Percentiles rank a stretch among this genome's conserved stretches.
These are phyloP conservation scores for Fusarium pseudonygamai DNA, from an alignment of 2,329 filamentous ascomycete genomes.

Conservation along the genomic window DNA sequence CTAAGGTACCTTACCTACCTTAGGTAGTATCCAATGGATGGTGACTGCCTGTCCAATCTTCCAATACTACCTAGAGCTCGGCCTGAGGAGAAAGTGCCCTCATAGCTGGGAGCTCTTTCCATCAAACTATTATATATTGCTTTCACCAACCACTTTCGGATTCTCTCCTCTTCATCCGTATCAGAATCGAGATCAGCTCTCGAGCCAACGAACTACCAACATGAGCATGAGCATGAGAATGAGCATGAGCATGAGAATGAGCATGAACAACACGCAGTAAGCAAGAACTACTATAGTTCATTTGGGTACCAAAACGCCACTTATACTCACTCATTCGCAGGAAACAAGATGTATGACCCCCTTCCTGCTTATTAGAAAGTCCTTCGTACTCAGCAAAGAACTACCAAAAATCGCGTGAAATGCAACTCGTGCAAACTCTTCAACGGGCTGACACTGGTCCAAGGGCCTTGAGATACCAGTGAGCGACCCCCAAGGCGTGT, in stretches of 20 bases:
- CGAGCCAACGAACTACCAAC: not conserved
- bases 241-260: conserved; percentile 13
- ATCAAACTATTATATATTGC: not conserved
- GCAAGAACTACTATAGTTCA: not conserved
- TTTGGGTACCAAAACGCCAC: not conserved
- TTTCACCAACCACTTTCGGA: not conserved
- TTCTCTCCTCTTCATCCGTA: not conserved
- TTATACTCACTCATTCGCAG: not conserved
- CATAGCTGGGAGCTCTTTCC: not conserved
- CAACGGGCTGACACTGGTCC: conserved; percentile 1
- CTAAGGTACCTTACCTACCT: no score
- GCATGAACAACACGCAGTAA: conserved; percentile 18
- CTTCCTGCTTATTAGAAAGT: not conserved
- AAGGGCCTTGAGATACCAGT: conserved; percentile 2
- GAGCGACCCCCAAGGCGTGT: conserved; percentile 51
- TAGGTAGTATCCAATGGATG: not conserved
- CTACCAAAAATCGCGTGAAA: no score
- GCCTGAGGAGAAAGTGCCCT: not conserved
- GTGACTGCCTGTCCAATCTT: not conserved
- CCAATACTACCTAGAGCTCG: not conserved
- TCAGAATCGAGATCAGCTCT: not conserved
- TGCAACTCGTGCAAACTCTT: not conserved
- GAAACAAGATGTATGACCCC: conserved; percentile 17
- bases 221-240: conserved; percentile 18
- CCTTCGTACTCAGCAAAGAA: not conserved